Percentiles rank a stretch among this genome's conserved stretches.
Evolutionary conservation across 768 basidiomycete species (phyloP).

Genomic region (Sarcomyxa edulis): DNA sequence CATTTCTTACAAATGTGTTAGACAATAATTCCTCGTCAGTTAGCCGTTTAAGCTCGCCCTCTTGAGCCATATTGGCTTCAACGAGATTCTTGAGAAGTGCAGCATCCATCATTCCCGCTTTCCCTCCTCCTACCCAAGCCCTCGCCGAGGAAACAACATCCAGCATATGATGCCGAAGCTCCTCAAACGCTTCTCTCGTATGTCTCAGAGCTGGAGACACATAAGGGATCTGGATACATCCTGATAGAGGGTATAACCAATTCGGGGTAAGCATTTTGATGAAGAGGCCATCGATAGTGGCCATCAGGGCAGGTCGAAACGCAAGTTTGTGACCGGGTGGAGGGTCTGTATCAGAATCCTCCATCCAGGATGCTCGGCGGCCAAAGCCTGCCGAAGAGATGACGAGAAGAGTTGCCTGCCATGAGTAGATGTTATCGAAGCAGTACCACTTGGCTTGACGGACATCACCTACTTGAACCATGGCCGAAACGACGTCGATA

Average conservation of each 20-base stretch:
- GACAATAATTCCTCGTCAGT: conserved; percentile 27
- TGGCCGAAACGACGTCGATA: conserved; percentile 18
- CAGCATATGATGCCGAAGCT: conserved; percentile 23
- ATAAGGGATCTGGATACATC: conserved; percentile 20
- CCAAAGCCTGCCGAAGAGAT: conserved; percentile 29
- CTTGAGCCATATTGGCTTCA: conserved; percentile 28
- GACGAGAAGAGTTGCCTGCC: conserved; percentile 21
- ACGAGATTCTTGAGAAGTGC: conserved; percentile 30
- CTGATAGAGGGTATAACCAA: conserved; percentile 14
- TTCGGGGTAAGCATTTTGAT: conserved; percentile 17
- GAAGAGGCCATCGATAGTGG: conserved; percentile 19
- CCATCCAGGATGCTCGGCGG: conserved; percentile 18
- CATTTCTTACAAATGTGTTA: conserved; percentile 29
- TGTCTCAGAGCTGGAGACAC: conserved; percentile 18
- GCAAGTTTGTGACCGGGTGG: conserved; percentile 18
- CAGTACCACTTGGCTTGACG: no score
- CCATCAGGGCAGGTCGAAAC: conserved; percentile 15
- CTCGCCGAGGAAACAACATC: conserved; percentile 26
- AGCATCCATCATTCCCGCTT: conserved; percentile 11
- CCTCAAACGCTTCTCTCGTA: conserved; percentile 20
- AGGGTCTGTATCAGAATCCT: conserved; percentile 12
- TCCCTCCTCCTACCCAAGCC: conserved; percentile 12
- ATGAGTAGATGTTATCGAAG: not conserved
- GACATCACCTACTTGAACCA: conserved; percentile 15
- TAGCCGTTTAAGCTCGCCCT: conserved; percentile 18